Conservation (phyloP, 106 monocot genomes). For the Posidonia australis region DNA sequence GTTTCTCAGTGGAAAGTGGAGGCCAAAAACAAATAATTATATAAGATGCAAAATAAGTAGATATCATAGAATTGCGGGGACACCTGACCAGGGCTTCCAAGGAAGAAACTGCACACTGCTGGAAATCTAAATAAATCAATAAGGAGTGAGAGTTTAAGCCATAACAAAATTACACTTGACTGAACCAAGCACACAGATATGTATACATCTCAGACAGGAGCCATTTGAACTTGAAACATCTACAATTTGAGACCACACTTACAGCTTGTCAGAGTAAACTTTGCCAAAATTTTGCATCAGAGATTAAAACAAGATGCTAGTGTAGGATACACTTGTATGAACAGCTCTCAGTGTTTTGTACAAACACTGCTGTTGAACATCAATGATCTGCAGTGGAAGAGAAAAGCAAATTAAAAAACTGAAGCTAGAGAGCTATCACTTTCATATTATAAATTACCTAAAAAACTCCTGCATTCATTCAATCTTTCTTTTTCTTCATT, state of each 20-base stretch:
- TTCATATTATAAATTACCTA: not conserved
- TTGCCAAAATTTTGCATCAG: not conserved
- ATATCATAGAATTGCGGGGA: not conserved
- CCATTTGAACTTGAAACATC: not conserved
- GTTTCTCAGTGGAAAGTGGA: not conserved
- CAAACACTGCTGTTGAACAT: constrained; percentile 14
- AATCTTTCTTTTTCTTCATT: not conserved
- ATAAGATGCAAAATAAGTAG: not conserved
- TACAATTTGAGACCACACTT: not conserved
- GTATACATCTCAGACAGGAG: not conserved
- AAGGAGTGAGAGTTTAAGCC: constrained; percentile 6
- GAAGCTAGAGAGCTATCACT: not conserved
- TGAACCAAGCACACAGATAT: not conserved
- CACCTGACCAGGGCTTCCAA: constrained; percentile 29
- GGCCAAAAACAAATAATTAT: not conserved
- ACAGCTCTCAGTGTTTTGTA: constrained; percentile 26
- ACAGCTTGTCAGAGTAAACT: not conserved
- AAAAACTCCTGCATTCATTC: not conserved
- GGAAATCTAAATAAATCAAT: constrained; percentile 18
- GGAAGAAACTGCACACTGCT: constrained; percentile 24
- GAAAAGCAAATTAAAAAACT: not conserved
- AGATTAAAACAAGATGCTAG: not conserved
- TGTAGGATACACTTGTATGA: constrained; percentile 28
- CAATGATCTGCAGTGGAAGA: constrained; percentile 21
- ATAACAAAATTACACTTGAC: not conserved